Percentiles rank a stretch among this genome's conserved stretches.
Evolutionary conservation across 2,329 filamentous ascomycete species (phyloP).

Genomic region (Dactylellina drechsleri): DNA sequence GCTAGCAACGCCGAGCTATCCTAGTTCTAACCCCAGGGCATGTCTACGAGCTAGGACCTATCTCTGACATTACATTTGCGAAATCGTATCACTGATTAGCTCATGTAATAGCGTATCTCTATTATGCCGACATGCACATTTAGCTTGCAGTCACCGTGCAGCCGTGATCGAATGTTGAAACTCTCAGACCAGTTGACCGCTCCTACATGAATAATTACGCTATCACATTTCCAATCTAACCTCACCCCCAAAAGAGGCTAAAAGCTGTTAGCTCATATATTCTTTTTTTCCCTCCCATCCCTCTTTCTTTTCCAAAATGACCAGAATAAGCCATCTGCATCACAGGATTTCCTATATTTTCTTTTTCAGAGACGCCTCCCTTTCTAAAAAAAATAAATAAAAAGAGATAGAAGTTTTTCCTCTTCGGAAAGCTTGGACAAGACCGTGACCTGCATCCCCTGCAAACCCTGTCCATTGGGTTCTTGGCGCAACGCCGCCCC

Average conservation of each 20-base stretch:
- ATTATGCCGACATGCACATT: neutral
- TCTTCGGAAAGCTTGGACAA: slow-evolving; percentile 38
- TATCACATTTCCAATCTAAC: slow-evolving; percentile 35
- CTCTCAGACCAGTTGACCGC: neutral
- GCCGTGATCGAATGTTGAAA: neutral
- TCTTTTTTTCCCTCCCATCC: too few relatives aligned
- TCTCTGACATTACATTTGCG: slow-evolving; percentile 7
- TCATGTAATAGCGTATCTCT: too few relatives aligned
- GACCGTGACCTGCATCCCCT: slow-evolving; percentile 30
- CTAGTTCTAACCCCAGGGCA: slow-evolving; percentile 1
- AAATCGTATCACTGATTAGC: neutral
- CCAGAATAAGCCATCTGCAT: too few relatives aligned
- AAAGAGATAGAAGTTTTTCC: neutral
- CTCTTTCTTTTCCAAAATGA: too few relatives aligned
- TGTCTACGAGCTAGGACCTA: neutral
- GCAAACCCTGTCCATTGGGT: slow-evolving; percentile 52
- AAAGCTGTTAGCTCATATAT: too few relatives aligned
- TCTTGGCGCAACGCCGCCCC: slow-evolving; percentile 42
- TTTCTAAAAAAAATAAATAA: neutral
- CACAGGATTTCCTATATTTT: neutral
- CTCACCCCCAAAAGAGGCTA: neutral
- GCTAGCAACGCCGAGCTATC: neutral
- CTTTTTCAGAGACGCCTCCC: slow-evolving; percentile 1
- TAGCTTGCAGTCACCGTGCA: neutral
- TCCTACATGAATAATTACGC: slow-evolving; percentile 28